These are phyloP conservation scores for Mimosa pudica DNA, from an alignment of 306 rosid species.

Conservation along the genomic window DNA sequence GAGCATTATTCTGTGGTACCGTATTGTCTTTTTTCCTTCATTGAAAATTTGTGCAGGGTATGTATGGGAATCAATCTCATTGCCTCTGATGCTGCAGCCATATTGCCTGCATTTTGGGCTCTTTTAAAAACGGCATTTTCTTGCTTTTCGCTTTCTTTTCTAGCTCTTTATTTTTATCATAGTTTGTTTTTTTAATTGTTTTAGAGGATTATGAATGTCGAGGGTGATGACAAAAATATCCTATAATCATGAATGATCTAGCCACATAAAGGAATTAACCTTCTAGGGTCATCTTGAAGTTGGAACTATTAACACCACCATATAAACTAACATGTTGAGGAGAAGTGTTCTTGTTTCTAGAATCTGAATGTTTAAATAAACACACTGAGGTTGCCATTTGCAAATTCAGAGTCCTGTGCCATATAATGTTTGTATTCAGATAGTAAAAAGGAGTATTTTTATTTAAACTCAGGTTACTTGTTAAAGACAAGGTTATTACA, in stretches of 20 bases:
- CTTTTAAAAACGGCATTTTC: no score
- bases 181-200: not conserved
- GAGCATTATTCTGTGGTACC: no score
- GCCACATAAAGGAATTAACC: no score
- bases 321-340: conserved; percentile 11
- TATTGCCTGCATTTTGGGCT: no score
- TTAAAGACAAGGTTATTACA: no score
- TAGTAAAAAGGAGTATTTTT: no score
- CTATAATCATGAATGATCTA: no score
- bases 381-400: not conserved
- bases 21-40: no score
- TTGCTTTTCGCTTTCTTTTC: no score
- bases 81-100: no score
- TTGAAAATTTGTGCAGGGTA: conserved; percentile 59
- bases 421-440: no score
- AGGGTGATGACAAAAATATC: not conserved
- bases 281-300: not conserved
- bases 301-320: not conserved
- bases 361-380: not conserved
- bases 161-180: not conserved
- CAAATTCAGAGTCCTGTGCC: conserved; percentile 9
- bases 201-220: not conserved
- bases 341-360: not conserved
- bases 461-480: conserved; percentile 12
- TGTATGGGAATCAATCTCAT: conserved; percentile 78